Percentiles rank a stretch among this genome's conserved stretches.
Conservation (phyloP, 2,329 filamentous ascomycete species). For the Bipolaris bicolor region DNA sequence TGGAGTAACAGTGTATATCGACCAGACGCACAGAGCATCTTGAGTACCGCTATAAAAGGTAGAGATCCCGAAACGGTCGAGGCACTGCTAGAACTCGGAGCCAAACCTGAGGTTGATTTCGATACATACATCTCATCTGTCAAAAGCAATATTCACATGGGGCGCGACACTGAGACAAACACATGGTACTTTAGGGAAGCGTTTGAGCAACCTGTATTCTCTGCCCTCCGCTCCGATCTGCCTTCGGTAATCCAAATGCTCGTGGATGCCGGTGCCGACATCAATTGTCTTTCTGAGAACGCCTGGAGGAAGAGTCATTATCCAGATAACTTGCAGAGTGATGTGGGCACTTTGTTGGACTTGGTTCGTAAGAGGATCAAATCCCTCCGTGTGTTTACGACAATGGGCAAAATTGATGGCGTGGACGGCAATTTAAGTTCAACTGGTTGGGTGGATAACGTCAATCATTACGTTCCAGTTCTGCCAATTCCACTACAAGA, state of each 20-base stretch:
- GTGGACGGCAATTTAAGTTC: background rate
- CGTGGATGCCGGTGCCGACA: slow-evolving; percentile 68
- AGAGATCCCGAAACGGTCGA: slow-evolving; percentile 14
- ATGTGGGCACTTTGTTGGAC: slow-evolving; percentile 64
- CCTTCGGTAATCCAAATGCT: slow-evolving; percentile 63
- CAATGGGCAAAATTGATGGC: slow-evolving; percentile 13
- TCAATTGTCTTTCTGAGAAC: slow-evolving; percentile 62
- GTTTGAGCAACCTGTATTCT: slow-evolving; percentile 69
- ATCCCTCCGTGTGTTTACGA: slow-evolving; percentile 13
- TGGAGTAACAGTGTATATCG: slow-evolving; percentile 48
- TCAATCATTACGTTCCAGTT: background rate
- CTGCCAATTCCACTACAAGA: slow-evolving; percentile 45
- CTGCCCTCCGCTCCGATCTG: slow-evolving; percentile 62
- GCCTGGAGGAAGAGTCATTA: slow-evolving; percentile 39
- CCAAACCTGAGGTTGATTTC: slow-evolving; percentile 54
- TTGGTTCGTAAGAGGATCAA: slow-evolving; percentile 61
- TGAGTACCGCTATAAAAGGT: slow-evolving; percentile 61
- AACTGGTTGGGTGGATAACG: slow-evolving; percentile 1
- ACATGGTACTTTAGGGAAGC: slow-evolving; percentile 55
- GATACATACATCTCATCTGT: slow-evolving; percentile 68
- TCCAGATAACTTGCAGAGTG: slow-evolving; percentile 43
- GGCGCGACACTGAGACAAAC: slow-evolving; percentile 55
- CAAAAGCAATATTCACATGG: slow-evolving; percentile 51
- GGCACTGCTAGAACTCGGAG: slow-evolving; percentile 66
- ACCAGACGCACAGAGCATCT: slow-evolving; percentile 53